These are phyloP conservation scores for Pseudonitzschia delicatissima DNA, from an alignment of 108 stramenopile genomes.

Conservation along the genomic window DNA sequence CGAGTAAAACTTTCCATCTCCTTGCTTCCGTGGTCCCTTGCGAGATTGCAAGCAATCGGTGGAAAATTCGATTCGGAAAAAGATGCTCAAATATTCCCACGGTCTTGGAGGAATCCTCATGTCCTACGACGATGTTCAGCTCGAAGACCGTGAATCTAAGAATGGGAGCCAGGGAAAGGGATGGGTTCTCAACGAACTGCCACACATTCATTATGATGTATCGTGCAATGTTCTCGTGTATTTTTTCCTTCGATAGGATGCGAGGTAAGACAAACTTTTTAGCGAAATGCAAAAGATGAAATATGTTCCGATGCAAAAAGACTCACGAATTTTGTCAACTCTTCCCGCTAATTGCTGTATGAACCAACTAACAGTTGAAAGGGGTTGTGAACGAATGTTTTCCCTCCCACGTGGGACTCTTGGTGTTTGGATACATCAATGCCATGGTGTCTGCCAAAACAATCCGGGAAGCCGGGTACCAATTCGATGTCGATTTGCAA, in stretches of 20 bases:
- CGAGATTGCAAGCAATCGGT: slow-evolving; percentile 31
- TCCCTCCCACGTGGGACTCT: slow-evolving; percentile 51
- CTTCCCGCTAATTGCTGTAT: background rate
- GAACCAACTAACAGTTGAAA: slow-evolving; percentile 15
- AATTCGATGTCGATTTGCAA: slow-evolving; percentile 38
- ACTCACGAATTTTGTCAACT: too few relatives aligned
- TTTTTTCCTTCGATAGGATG: slow-evolving; percentile 41
- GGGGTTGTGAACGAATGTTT: slow-evolving; percentile 58
- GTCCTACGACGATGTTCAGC: slow-evolving; percentile 42
- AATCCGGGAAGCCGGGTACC: slow-evolving; percentile 37
- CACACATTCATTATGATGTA: slow-evolving; percentile 54
- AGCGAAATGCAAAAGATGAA: background rate
- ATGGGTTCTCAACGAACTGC: slow-evolving; percentile 53
- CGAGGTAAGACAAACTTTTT: slow-evolving; percentile 24
- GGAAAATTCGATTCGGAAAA: slow-evolving; percentile 28
- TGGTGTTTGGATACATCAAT: slow-evolving; percentile 59
- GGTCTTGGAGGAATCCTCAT: slow-evolving; percentile 50
- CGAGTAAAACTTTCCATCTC: slow-evolving; percentile 39
- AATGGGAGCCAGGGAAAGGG: slow-evolving; percentile 34
- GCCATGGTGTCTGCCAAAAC: slow-evolving; percentile 53
- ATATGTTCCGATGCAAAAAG: background rate
- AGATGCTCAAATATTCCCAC: slow-evolving; percentile 44
- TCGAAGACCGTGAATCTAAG: background rate
- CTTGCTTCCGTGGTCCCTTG: slow-evolving; percentile 43
- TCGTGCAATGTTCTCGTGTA: slow-evolving; percentile 46